Percentiles rank a stretch among this genome's conserved stretches.
These are phyloP conservation scores for Teratosphaeria gauchensis DNA, from an alignment of 2,329 filamentous ascomycete species.

Conservation along the genomic window DNA sequence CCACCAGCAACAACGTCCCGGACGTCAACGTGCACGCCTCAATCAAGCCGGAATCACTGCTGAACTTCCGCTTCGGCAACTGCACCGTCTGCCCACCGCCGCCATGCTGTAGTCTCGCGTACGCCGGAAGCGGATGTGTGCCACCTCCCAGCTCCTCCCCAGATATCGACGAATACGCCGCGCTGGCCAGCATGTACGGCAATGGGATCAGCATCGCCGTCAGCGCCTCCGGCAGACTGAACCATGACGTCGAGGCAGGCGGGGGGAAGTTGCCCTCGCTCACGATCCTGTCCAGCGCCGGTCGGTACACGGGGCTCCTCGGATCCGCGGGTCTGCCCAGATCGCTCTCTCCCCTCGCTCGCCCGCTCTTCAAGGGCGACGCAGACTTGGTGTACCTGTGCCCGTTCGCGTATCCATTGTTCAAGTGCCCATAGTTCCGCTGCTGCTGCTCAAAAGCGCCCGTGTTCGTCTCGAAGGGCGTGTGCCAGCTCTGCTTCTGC, in stretches of 20 bases:
- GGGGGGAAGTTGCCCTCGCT: conserved; percentile 5
- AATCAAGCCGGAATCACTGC: conserved; percentile 24
- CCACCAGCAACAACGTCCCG: conserved; percentile 36
- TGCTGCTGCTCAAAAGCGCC: conserved; percentile 10
- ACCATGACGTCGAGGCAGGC: conserved; percentile 16
- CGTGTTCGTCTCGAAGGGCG: conserved; percentile 13
- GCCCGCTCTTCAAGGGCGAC: conserved; percentile 26
- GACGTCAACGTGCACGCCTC: conserved; percentile 39
- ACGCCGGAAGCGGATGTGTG: conserved; percentile 20
- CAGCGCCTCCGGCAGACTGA: conserved; percentile 37
- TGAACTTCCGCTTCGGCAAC: conserved; percentile 10
- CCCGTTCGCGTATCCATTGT: conserved; percentile 16
- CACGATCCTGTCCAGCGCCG: conserved; percentile 7
- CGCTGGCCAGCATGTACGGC: conserved; percentile 38
- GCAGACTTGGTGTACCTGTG: conserved; percentile 11
- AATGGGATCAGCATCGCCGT: conserved; percentile 42
- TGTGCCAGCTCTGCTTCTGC: conserved; percentile 4
- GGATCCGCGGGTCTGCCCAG: conserved; percentile 28
- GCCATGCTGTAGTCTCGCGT: conserved; percentile 21
- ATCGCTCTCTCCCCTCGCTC: conserved; percentile 37
- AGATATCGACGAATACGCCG: conserved; percentile 31
- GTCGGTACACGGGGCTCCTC: conserved; percentile 8
- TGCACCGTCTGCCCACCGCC: conserved; percentile 4
- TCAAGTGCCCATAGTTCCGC: conserved; percentile 16
- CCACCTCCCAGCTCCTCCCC: conserved; percentile 13